Evolutionary conservation across 768 basidiomycete species (phyloP), one percentile per base, ranked within the genome.

Genomic region (Amanita subjunquillea): DNA sequence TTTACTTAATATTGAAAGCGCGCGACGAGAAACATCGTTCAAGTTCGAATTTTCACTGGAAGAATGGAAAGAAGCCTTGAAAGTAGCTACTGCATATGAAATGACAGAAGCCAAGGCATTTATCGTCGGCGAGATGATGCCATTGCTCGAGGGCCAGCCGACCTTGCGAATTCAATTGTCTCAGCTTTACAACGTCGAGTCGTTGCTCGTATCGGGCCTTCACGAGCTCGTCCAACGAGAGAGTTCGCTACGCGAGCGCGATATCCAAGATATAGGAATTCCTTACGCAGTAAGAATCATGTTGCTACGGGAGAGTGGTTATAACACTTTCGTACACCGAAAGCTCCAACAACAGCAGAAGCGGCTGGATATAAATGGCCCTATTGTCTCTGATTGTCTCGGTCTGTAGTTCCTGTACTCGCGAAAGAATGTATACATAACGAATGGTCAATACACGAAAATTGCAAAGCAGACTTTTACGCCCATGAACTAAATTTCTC

Each of bases 1-100:
- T 17, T 39, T 20, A 20, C 38, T 39, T 2, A 39, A 4, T 3
- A 34, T 39, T n/a, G 8, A 39, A 39, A 20, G 38, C 3, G 6
- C 9, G 0, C 4, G 12, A 7, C 38, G 6, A 6, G 15, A 7
- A 39, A 20, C 13, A 39, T 7, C 10, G 38, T 27, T 40, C 32
- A 34, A 13, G 8, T 30, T 30, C 8, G 9, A 30, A 7, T 40
- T 30, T 23, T 25, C 38, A 4, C 30, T 51, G 30, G 30, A 53
- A n/a, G 56, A 54, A 36, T 54, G 45, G 46, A 12, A 20, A 17
- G 39, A 34, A 20, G 44, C 47, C 2, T 30, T 48, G 17, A 34
- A 48, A 42, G 15, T 54, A 3, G 45, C 53, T 12, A 20, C 9
- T 6, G 13, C 23, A 13, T 54, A 49, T 22, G 46, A 47, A 20